A percentile compares a stretch with the other conserved stretches of the same genome.
phyloP scores from a whole-genome alignment of 148 eudicot species.

The Camellia granthamiana region DNA sequence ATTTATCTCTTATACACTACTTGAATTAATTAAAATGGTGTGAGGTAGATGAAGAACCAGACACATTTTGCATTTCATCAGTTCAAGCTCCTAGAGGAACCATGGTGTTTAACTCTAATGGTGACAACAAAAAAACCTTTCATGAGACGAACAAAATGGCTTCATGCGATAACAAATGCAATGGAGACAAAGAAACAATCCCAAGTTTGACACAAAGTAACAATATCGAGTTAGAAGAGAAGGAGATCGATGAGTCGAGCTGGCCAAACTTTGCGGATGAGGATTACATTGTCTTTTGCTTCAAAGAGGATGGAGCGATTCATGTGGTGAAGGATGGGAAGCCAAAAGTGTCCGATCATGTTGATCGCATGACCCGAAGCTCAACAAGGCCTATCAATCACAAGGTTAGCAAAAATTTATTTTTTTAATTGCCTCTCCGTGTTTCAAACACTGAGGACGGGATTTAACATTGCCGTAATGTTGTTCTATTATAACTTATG shows the following conservation, averaged over 20 bases:
- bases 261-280: conserved; percentile 60
- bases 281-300: conserved; percentile 77
- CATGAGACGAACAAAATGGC: neutral
- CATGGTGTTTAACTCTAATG: neutral
- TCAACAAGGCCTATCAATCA: conserved; percentile 19
- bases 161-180: neutral
- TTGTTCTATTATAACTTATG: too few species aligned
- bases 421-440: too few species aligned
- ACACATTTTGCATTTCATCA: conserved; percentile 1
- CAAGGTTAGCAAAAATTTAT: conserved; percentile 23
- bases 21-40: neutral
- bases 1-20: neutral
- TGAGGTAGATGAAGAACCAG: neutral
- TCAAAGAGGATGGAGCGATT: conserved; percentile 62
- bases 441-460: too few species aligned
- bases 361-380: neutral
- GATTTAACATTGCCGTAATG: too few species aligned
- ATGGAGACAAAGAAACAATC: conserved; percentile 1
- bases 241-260: conserved; percentile 21
- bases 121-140: neutral
- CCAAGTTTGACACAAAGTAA: neutral
- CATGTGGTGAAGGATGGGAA: conserved; percentile 51
- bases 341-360: conserved; percentile 1
- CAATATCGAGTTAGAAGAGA: too few species aligned
- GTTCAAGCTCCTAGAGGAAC: conserved; percentile 1